Evolutionary conservation across 1,139 yeast genomes (phyloP).

Genomic region (Taphrina deformans): DNA sequence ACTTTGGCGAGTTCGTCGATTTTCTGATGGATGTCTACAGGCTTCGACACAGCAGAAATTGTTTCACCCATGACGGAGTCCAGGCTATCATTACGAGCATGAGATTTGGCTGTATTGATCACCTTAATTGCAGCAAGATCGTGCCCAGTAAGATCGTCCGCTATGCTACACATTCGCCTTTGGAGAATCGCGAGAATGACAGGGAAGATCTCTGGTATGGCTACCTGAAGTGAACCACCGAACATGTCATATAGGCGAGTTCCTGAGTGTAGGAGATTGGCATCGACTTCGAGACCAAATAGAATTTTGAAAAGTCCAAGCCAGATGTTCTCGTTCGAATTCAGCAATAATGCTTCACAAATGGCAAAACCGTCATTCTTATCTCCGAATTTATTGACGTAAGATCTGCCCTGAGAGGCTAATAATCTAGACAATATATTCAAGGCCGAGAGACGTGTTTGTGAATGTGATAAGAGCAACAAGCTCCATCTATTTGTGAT

Average conservation of each 20-base stretch:
- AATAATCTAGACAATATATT: slow-evolving; percentile 56
- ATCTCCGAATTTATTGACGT: slow-evolving; percentile 54
- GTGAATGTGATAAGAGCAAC: slow-evolving; percentile 53
- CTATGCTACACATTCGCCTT: slow-evolving; percentile 36
- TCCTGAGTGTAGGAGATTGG: too few species aligned
- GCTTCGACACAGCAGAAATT: background rate
- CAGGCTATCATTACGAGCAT: background rate
- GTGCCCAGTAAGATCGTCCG: background rate
- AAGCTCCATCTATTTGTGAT: slow-evolving; percentile 59
- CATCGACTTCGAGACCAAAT: slow-evolving; percentile 35
- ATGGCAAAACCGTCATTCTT: slow-evolving; percentile 57
- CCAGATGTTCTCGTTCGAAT: slow-evolving; percentile 50
- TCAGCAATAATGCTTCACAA: slow-evolving; percentile 49
- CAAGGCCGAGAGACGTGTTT: slow-evolving; percentile 51
- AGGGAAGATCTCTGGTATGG: slow-evolving; percentile 37
- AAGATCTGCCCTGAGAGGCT: slow-evolving; percentile 52
- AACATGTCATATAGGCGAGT: background rate
- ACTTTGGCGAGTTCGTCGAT: background rate
- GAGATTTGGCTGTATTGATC: background rate
- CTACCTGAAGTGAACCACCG: background rate
- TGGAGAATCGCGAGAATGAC: slow-evolving; percentile 40
- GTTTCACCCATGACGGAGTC: slow-evolving; percentile 1
- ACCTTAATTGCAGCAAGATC: background rate
- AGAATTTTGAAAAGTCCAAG: slow-evolving; percentile 39
- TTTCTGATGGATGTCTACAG: background rate